Percentiles rank a stretch among this genome's conserved stretches.
These are phyloP conservation scores for Xylariales sp. DNA, from an alignment of 2,329 filamentous ascomycete genomes.

Conservation along the genomic window DNA sequence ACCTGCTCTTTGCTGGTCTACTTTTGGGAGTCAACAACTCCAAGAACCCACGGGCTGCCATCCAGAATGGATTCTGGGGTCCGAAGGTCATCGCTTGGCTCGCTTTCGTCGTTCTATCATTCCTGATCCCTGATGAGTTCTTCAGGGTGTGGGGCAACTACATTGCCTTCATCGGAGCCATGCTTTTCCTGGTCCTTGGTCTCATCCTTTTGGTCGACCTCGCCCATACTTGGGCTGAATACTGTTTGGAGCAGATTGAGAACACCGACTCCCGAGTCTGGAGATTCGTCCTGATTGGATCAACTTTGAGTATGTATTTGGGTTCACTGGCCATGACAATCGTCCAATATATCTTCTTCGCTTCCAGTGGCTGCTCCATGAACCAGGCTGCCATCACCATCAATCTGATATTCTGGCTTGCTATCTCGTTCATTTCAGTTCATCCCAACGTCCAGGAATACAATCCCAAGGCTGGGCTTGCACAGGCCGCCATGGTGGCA, in stretches of 20 bases:
- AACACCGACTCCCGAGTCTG: constrained; percentile 78
- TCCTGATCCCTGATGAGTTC: constrained; percentile 92
- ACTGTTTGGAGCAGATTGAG: constrained; percentile 91
- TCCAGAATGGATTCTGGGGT: constrained; percentile 99
- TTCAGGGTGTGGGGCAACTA: constrained; percentile 97
- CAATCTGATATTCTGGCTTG: constrained; percentile 79
- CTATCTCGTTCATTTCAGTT: constrained; percentile 78
- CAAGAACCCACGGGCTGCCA: constrained; percentile 76
- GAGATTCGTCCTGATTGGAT: constrained; percentile 84
- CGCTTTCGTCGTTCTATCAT: constrained; percentile 80
- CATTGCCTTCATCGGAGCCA: constrained; percentile 79
- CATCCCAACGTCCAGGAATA: constrained; percentile 86
- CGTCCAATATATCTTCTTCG: constrained; percentile 97
- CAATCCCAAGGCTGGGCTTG: constrained; percentile 89
- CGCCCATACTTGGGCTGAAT: constrained; percentile 95
- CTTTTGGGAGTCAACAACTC: constrained; percentile 83
- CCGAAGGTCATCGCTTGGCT: constrained; percentile 92
- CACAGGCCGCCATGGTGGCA: constrained; percentile 96
- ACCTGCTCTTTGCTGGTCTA: constrained; percentile 77
- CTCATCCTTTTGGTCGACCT: constrained; percentile 90
- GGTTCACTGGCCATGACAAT: constrained; percentile 90
- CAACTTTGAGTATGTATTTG: constrained; percentile 89
- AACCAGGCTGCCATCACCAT: constrained; percentile 95
- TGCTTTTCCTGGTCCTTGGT: constrained; percentile 89
- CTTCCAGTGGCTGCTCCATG: constrained; percentile 76